Conservation (phyloP, 2,329 filamentous ascomycete species). For the Penicillium polonicum region DNA sequence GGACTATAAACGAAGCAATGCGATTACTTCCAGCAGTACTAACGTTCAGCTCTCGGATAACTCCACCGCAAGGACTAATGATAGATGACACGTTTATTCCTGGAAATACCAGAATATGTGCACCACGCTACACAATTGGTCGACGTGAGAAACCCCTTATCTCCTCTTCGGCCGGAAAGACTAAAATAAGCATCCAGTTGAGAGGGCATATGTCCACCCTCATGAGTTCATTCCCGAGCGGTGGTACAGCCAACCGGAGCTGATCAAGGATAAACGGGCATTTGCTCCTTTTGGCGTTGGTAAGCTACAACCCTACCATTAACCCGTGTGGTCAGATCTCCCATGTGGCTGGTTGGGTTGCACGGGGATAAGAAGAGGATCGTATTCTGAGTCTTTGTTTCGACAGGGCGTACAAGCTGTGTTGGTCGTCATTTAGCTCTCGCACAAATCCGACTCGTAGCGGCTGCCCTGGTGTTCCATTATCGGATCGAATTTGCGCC, state of each 20-base stretch:
- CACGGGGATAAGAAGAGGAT: not conserved
- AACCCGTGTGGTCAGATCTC: not conserved
- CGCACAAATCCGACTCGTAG: constrained; percentile 2
- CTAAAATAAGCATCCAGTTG: not conserved
- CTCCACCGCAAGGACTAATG: not conserved
- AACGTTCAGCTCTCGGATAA: not conserved
- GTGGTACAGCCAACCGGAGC: constrained; percentile 22
- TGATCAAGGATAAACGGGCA: constrained; percentile 18
- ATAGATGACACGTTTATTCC: not conserved
- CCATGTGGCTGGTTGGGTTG: not conserved
- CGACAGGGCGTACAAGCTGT: constrained; percentile 2
- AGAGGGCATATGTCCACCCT: constrained; percentile 38
- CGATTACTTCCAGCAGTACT: not conserved
- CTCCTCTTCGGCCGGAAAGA: not conserved
- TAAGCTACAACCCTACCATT: constrained; percentile 4
- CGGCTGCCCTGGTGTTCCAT: not conserved
- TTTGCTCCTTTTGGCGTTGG: constrained; percentile 22
- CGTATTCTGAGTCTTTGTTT: not conserved
- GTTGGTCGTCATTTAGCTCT: constrained; percentile 9
- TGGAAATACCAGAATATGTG: constrained; percentile 1
- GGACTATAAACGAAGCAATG: constrained; percentile 1
- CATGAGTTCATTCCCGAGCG: constrained; percentile 42
- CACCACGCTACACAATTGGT: constrained; percentile 2
- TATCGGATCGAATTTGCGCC: constrained; percentile 3
- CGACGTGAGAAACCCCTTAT: not conserved